Evolutionary conservation across 2,329 filamentous ascomycete species (phyloP), one percentile per base, ranked within the genome.

Genomic region (Ceratocystis huliohia): DNA sequence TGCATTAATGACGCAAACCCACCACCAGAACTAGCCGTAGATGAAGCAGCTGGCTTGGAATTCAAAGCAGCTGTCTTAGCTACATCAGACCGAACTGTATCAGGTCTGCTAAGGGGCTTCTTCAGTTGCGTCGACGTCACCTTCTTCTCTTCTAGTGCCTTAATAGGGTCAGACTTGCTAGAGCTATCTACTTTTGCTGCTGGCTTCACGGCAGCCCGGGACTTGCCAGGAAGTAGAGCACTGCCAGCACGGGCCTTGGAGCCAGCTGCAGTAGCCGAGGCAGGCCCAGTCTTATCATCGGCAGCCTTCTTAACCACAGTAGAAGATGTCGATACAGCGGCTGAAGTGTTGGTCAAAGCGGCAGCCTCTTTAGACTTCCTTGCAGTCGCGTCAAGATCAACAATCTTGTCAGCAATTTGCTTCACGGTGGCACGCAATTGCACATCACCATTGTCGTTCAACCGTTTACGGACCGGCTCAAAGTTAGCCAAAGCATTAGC

Each of bases 371-470:
- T 63, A 1, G 79, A 75, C 66, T 79, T 80, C 66, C 73, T 78
- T 63, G 78, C 73, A n/a, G 78, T 77, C 37, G 72, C 70, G n/a
- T 65, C 56, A 25, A 67, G 59, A 33, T 67, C 63, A 15, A 59
- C 56, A 63, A 67, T 65, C 57, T 67, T 67, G 3, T 65, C 66
- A 57, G 81, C 74, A 61, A 88, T 85, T 68, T 81, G 80, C 45
- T 81, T 79, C 3, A 87, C 82, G 61, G 86, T 76, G 3, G 79
- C 80, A 70, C 86, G 86, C 61, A 84, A 82, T 64, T 86, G 82
- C 0, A 82, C 79, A 71, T 88, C 85, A 30, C 84, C 86, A 71
- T 84, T 85, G 71, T 83, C 86, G 68, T 80, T 80, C 71, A 88
- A 83, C 7, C 83, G 80, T 68, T 83, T 83, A 50, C 85, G 79